Base-by-base conservation (phyloP, 1,139 yeast genomes). In the Ashbya aceris region DNA sequence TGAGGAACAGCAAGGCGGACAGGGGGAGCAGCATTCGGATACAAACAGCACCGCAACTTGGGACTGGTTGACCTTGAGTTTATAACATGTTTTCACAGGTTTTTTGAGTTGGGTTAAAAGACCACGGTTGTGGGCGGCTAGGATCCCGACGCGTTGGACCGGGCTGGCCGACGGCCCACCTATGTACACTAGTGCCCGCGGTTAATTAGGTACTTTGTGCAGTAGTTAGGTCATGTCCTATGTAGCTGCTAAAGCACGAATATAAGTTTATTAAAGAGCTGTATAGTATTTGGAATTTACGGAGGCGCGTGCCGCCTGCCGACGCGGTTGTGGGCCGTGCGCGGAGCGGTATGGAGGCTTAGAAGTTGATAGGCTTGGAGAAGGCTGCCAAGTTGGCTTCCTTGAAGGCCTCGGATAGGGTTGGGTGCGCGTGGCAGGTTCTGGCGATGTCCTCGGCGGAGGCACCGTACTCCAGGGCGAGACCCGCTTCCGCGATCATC, bases 361-460 rank as follows among this genome's bases (percentile, higher is more conserved):
- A 85, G 58, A 80, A 80, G 76, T 86, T 85, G 65, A 86, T 78
- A 61, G 95, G 81, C 73, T 87, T 86, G 66, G 76, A 94, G 63
- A 79, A 89, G 41, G 96, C 83, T 47, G 94, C 83, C 74, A 86
- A 73, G 54, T 95, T 95, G 56, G 96, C 98, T 73, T 93, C 99
- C 74, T 89, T 91, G 76, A 91, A 84, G 23, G 97, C 97, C 73
- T 93, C 99, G 36, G 96, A 76, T 56, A 93, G 74, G 36, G 99
- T 91, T 66, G 99, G 99, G 70, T 93, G 99, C 46, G 98, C 97
- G 61, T 91, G 98, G 67, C 96, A 89, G 41, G 89, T 85, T 72
- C 97, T 83, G 49, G 97, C 94, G 61, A 93, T 75, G 63, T 93
- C 99, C 71, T 93, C 99, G 45, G 96, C 84, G 40, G 95, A 81